Evolutionary conservation across 441 rosid genomes (phyloP), one percentile per base, ranked within the genome.

Genomic region (Omphalea diandra): DNA sequence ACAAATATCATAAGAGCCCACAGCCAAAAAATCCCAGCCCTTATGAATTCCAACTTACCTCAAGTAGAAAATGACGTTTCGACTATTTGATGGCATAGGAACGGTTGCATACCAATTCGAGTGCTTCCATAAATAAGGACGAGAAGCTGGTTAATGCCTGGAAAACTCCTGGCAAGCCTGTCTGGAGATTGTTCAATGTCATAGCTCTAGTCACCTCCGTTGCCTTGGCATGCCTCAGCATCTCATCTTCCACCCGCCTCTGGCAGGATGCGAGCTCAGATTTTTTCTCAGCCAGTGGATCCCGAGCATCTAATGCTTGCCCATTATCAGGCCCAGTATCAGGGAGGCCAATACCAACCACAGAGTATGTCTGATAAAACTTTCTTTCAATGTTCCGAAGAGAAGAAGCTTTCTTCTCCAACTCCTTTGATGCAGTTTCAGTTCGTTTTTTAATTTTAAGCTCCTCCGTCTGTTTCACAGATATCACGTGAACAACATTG

Each of bases 81-180:
- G 53, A 68, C 82, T 88, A 94, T 69, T 87, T 83, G 84, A 89
- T 94, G 68, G 84, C 79, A 70, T 92, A 92, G 50, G 98, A 92
- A 26, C 83, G 81, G 68, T 77, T 78, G 83, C 96, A 94, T 49
- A 89, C 99, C 53, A 73, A 14, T 12, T 83, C 85, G 5, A 94
- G 91, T 59, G 84, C 83, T 78, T 87, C 90, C 3, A 75, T 81
- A 76, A 92, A 92, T 47, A 94, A 77, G 68, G 87, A 76, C 55
- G 99, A 92, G 76, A 94, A 94, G 73, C 88, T 92, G 0, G 98
- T 85, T 46, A 94, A 65, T 29, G 99, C 97, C 80, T 86, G 96
- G 74, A 92, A 94, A 58, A 94, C 96, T 17, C 99, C 99, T 0
- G 99, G 97, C 73, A 94, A 77, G 15, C 98, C 99, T 0, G 99